A percentile compares a stretch with the other conserved stretches of the same genome.
Evolutionary conservation across 1,139 yeast species (phyloP).

Genomic region (Saccharomyces pastorianus): DNA sequence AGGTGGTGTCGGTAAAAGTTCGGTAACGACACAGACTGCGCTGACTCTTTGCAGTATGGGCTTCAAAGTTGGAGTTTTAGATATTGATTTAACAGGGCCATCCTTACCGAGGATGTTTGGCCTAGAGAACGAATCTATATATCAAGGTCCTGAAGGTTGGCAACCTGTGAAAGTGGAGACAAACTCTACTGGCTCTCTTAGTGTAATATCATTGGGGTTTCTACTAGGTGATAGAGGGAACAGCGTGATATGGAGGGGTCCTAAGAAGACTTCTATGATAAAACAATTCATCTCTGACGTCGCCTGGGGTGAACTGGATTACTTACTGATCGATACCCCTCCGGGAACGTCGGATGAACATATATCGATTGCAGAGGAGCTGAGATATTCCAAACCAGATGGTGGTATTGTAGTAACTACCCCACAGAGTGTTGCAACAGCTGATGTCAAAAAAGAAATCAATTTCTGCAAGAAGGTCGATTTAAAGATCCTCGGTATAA

Average conservation of each 20-base stretch:
- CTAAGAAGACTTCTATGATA: constrained; percentile 96
- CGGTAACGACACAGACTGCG: constrained; percentile 90
- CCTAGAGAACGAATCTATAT: constrained; percentile 68
- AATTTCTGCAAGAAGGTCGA: constrained; percentile 86
- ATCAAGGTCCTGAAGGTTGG: constrained; percentile 83
- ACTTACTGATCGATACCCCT: constrained; percentile 88
- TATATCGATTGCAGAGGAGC: constrained; percentile 89
- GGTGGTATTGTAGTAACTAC: constrained; percentile 95
- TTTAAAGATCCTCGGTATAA: constrained; percentile 71
- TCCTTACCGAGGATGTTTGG: constrained; percentile 96
- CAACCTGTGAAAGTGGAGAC: constrained; percentile 55
- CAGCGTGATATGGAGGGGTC: constrained; percentile 97
- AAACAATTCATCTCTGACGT: constrained; percentile 88
- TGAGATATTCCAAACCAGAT: constrained; percentile 68
- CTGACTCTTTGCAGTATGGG: constrained; percentile 64
- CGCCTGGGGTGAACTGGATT: constrained; percentile 81
- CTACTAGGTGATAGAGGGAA: constrained; percentile 74
- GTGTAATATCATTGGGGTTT: constrained; percentile 88
- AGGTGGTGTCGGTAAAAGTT: constrained; percentile 97
- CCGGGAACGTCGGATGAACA: constrained; percentile 99
- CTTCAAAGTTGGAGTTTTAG: constrained; percentile 80
- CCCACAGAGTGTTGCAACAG: constrained; percentile 87
- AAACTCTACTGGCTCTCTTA: constrained; percentile 29
- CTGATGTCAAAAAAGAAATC: constrained; percentile 90
- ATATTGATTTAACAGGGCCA: constrained; percentile 94